Evolutionary conservation across 2,329 filamentous ascomycete genomes (phyloP).

Genomic region (Aspergillus japonicus): DNA sequence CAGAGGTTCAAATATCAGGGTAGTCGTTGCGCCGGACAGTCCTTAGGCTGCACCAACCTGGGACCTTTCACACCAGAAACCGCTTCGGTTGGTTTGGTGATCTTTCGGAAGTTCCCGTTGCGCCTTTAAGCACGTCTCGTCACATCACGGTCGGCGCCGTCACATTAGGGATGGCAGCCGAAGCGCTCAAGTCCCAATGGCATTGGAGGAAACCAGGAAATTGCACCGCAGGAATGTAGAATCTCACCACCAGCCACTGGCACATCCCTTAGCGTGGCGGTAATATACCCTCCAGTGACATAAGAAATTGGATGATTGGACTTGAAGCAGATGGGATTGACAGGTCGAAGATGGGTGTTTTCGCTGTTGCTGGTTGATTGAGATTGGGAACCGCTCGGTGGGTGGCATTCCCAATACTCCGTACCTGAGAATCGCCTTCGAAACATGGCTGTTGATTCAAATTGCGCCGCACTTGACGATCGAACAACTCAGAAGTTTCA

Average conservation of each 20-base stretch:
- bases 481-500: neutral
- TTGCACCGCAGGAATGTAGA: neutral
- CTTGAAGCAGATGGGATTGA: neutral
- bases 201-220: slow-evolving; percentile 1
- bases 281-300: neutral
- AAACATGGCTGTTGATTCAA: neutral
- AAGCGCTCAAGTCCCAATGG: slow-evolving; percentile 10
- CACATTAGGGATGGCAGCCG: slow-evolving; percentile 14
- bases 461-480: neutral
- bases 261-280: neutral
- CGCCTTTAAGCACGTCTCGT: slow-evolving; percentile 16
- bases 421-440: neutral
- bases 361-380: neutral
- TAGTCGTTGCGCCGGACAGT: slow-evolving; percentile 10
- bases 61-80: slow-evolving; percentile 14
- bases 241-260: neutral
- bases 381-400: neutral
- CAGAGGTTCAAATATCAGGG: slow-evolving; percentile 8
- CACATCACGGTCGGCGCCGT: slow-evolving; percentile 21
- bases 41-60: slow-evolving; percentile 15
- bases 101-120: slow-evolving; percentile 18
- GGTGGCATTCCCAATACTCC: neutral
- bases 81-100: slow-evolving; percentile 17
- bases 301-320: neutral
- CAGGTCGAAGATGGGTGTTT: neutral